A percentile compares a stretch with the other conserved stretches of the same genome.
Evolutionary conservation across 179 eudicot genomes (phyloP).

Genomic region (Gypsophila paniculata): DNA sequence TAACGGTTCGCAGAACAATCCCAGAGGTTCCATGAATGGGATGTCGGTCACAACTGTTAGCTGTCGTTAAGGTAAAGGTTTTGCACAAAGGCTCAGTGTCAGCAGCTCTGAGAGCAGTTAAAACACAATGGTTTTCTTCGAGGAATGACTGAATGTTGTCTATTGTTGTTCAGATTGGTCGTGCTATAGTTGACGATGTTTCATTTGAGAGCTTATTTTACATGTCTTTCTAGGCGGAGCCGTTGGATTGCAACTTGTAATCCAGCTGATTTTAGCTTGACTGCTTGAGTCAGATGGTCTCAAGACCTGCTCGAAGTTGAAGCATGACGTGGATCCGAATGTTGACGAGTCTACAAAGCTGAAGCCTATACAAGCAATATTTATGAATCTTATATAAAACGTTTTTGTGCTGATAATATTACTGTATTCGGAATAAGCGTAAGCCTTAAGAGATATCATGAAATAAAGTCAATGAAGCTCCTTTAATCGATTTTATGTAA

Average conservation of each 20-base stretch:
- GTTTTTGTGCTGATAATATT: background rate
- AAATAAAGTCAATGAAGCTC: too few relatives aligned
- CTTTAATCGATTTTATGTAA: too few relatives aligned
- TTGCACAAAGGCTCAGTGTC: background rate
- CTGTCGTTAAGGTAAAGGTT: constrained; percentile 8
- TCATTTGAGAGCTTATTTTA: too few relatives aligned
- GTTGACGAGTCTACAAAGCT: too few relatives aligned
- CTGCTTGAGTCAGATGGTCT: too few relatives aligned
- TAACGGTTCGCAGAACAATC: background rate
- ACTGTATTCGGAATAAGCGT: background rate
- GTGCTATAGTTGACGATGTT: too few relatives aligned
- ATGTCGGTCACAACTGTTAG: constrained; percentile 10
- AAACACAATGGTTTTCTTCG: background rate
- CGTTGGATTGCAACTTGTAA: too few relatives aligned
- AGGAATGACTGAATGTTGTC: background rate
- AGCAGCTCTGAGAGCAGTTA: background rate
- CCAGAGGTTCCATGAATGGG: background rate
- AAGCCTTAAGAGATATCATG: too few relatives aligned
- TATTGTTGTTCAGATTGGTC: background rate
- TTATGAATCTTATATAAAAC: background rate
- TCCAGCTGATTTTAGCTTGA: too few relatives aligned
- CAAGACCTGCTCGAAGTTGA: background rate
- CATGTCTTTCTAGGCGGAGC: too few relatives aligned
- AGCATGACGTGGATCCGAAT: background rate
- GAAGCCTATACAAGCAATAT: too few relatives aligned